These are phyloP conservation scores for Xylaria flabelliformis DNA, from an alignment of 495 filamentous ascomycete genomes.

Conservation along the genomic window DNA sequence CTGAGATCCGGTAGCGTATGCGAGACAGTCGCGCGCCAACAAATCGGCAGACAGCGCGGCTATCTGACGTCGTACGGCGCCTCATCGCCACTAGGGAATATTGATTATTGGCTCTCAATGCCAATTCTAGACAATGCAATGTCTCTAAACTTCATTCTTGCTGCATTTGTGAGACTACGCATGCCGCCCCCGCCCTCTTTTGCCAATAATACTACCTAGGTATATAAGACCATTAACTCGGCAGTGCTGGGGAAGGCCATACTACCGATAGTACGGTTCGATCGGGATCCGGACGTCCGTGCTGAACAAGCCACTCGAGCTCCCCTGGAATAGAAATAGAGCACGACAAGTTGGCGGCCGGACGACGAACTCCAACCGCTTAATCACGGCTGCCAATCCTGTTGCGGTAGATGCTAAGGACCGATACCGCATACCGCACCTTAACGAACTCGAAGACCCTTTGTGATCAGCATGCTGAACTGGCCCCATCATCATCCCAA, in stretches of 20 bases:
- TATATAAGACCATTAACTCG: neutral
- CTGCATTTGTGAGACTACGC: neutral
- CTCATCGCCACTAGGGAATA: neutral
- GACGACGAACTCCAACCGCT: slow-evolving; percentile 13
- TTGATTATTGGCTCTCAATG: neutral
- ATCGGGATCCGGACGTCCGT: slow-evolving; percentile 18
- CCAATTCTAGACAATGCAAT: slow-evolving; percentile 13
- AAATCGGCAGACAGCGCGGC: neutral
- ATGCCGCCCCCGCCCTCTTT: neutral
- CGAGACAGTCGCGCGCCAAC: slow-evolving; percentile 20
- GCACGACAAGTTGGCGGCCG: neutral
- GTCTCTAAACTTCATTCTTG: slow-evolving; percentile 4
- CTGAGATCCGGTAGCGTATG: slow-evolving; percentile 18
- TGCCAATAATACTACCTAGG: slow-evolving; percentile 13
- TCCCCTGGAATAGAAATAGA: neutral
- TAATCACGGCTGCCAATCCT: slow-evolving; percentile 2
- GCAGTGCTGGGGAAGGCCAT: slow-evolving; percentile 9
- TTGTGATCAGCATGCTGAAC: neutral
- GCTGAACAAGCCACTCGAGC: slow-evolving; percentile 2
- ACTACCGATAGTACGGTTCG: neutral
- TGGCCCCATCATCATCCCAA: neutral
- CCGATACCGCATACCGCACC: neutral
- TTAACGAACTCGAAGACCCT: neutral
- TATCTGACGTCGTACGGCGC: slow-evolving; percentile 18
- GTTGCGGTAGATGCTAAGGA: neutral